Percentiles rank a stretch among this genome's conserved stretches.
phyloP scores from a whole-genome alignment of 176 grass and related monocot genomes.

The Elymus sibiricus region DNA sequence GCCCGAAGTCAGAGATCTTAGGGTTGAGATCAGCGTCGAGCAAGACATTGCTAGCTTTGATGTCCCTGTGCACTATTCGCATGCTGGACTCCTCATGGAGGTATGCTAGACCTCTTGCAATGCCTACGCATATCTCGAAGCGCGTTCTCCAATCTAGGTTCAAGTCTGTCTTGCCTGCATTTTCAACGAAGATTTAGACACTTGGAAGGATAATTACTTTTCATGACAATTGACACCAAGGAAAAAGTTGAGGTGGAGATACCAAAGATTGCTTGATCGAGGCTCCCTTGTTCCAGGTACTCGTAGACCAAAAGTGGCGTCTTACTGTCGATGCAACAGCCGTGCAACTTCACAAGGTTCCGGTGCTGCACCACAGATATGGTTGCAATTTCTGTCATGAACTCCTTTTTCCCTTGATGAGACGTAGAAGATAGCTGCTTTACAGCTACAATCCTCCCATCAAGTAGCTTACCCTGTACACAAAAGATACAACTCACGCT shows the following conservation, averaged over 20 bases:
- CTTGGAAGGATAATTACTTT: background rate
- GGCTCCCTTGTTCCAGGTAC: conserved; percentile 64
- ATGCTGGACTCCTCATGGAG: conserved; percentile 63
- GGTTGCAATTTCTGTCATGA: conserved; percentile 49
- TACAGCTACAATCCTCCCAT: conserved; percentile 51
- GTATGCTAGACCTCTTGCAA: conserved; percentile 54
- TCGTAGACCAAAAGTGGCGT: conserved; percentile 61
- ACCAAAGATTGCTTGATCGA: conserved; percentile 67
- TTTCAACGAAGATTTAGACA: background rate
- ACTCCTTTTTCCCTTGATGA: conserved; percentile 52
- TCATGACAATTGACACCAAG: background rate
- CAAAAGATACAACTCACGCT: background rate
- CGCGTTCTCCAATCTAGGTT: conserved; percentile 51
- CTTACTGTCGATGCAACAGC: conserved; percentile 56
- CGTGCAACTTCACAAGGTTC: conserved; percentile 47
- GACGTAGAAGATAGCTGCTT: conserved; percentile 50
- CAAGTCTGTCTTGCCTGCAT: conserved; percentile 27
- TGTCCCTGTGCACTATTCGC: conserved; percentile 58
- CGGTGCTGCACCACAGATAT: conserved; percentile 40
- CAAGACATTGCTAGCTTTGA: too few species aligned
- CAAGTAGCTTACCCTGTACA: conserved; percentile 35
- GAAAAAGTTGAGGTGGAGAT: background rate
- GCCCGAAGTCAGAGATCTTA: conserved; percentile 58
- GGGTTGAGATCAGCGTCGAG: too few species aligned
- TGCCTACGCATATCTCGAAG: conserved; percentile 57